Percentiles rank a stretch among this genome's conserved stretches.
These are phyloP conservation scores for Gastrodia elata DNA, from an alignment of 106 monocot genomes.

Conservation along the genomic window DNA sequence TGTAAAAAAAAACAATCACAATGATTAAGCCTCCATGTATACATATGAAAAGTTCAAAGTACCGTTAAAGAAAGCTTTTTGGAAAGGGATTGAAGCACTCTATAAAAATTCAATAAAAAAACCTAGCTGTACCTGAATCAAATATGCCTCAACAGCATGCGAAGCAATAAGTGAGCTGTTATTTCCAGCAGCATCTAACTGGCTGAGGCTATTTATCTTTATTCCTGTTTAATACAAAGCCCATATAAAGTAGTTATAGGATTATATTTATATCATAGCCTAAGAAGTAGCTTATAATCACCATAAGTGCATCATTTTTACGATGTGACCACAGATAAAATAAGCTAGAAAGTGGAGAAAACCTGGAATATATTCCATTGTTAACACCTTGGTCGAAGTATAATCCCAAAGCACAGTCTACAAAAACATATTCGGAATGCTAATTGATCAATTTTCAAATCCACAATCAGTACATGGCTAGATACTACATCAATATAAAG, in stretches of 20 bases:
- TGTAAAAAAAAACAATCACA: neutral
- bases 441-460: neutral
- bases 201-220: slow-evolving; percentile 66
- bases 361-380: slow-evolving; percentile 97
- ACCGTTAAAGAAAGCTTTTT: neutral
- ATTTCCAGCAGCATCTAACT: slow-evolving; percentile 63
- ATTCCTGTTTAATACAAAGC: slow-evolving; percentile 36
- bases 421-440: slow-evolving; percentile 5
- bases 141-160: slow-evolving; percentile 75
- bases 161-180: slow-evolving; percentile 73
- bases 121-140: slow-evolving; percentile 70
- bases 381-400: slow-evolving; percentile 76
- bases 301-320: neutral
- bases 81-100: neutral
- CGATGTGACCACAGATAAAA: neutral
- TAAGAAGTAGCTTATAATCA: neutral
- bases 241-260: neutral
- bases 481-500: neutral
- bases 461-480: neutral
- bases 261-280: neutral
- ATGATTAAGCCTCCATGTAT: neutral
- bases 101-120: neutral
- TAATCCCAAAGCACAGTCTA: slow-evolving; percentile 89
- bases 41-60: neutral
- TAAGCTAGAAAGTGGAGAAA: neutral